phyloP scores from a whole-genome alignment of 106 monocot species.

The Dendrobium huoshanense region DNA sequence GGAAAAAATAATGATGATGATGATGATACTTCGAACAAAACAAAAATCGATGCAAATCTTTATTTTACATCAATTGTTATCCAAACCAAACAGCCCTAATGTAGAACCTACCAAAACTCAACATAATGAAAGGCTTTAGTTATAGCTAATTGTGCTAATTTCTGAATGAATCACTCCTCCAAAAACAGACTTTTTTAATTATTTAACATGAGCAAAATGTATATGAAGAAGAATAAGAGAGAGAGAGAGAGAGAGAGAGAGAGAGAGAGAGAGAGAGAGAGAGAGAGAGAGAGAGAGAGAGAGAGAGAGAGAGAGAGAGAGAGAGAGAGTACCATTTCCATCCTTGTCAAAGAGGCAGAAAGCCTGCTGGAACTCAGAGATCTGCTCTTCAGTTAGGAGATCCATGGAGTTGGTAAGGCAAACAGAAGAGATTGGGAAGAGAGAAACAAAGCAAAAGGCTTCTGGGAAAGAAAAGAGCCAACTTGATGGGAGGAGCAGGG shows the following conservation, averaged over 20 bases:
- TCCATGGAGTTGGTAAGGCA: not conserved
- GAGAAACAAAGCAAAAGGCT: not conserved
- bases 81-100: no score
- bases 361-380: constrained; percentile 38
- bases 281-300: not conserved
- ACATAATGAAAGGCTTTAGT: not conserved
- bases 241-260: not conserved
- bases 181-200: no score
- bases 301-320: not conserved
- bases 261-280: not conserved
- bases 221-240: not conserved
- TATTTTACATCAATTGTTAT: no score
- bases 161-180: not conserved
- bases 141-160: not conserved
- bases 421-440: no score
- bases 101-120: no score
- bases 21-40: no score
- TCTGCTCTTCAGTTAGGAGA: constrained; percentile 26
- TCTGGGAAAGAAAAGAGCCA: not conserved
- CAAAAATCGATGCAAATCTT: no score
- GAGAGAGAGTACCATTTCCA: constrained; percentile 29
- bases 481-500: not conserved
- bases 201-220: not conserved
- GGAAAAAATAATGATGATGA: no score
- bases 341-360: constrained; percentile 58